Evolutionary conservation across 2,329 filamentous ascomycete genomes (phyloP).

Genomic region (Hymenoscyphus scutula): DNA sequence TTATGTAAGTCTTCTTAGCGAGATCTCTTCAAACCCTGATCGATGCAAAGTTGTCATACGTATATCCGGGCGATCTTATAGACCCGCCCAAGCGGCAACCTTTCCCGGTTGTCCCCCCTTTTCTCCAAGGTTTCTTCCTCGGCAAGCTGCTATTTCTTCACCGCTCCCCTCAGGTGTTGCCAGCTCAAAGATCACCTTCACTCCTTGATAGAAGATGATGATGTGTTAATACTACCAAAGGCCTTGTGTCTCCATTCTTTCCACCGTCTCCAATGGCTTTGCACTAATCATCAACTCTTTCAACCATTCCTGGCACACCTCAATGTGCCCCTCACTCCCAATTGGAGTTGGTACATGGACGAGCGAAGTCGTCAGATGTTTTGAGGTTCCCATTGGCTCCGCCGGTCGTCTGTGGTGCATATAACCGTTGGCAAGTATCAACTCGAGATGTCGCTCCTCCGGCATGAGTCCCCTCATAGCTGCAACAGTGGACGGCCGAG

Average conservation of each 20-base stretch:
- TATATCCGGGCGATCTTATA: neutral
- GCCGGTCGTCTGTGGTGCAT: conserved; percentile 8
- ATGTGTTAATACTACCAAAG: neutral
- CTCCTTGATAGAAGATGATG: neutral
- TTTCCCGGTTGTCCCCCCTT: neutral
- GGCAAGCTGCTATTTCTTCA: neutral
- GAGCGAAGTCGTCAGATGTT: conserved; percentile 40
- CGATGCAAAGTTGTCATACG: too few species aligned
- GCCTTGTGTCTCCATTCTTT: neutral
- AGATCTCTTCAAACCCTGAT: too few species aligned
- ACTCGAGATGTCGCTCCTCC: conserved; percentile 4
- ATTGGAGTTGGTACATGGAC: conserved; percentile 43
- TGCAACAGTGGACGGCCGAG: conserved; percentile 13
- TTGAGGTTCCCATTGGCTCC: conserved; percentile 31
- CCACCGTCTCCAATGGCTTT: neutral
- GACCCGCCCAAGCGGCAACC: neutral
- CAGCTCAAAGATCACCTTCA: neutral
- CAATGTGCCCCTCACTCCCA: conserved; percentile 38
- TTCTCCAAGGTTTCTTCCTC: neutral
- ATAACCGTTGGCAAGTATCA: conserved; percentile 19
- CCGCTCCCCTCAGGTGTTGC: neutral
- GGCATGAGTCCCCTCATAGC: conserved; percentile 32
- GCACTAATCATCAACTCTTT: conserved; percentile 36
- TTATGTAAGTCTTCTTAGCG: too few species aligned
- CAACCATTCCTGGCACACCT: conserved; percentile 44